Evolutionary conservation across 2,329 filamentous ascomycete genomes (phyloP).

Genomic region (Penicillium sp.): DNA sequence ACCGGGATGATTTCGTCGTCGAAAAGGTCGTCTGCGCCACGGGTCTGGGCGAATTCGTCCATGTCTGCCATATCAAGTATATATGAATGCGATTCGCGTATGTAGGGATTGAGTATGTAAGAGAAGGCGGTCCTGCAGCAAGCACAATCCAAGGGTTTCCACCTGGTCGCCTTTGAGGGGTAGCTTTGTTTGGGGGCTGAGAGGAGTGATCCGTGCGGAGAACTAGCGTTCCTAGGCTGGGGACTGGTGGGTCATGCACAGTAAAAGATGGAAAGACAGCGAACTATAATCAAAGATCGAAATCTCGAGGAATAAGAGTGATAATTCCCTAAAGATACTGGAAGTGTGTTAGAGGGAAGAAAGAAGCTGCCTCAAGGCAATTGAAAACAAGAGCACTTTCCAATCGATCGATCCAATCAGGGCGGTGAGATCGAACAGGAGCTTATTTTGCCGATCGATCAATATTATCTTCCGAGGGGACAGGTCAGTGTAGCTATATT

Average conservation of each 20-base stretch:
- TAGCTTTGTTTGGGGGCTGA: conserved; percentile 19
- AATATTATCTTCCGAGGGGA: too few relatives aligned
- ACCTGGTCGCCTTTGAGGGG: conserved; percentile 14
- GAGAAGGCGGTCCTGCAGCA: not conserved
- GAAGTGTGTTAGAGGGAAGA: not conserved
- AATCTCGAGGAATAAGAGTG: not conserved
- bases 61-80: conserved; percentile 27
- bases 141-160: not conserved
- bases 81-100: not conserved
- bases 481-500: not conserved
- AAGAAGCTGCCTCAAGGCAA: not conserved
- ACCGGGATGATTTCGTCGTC: conserved; percentile 53
- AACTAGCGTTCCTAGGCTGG: conserved; percentile 6
- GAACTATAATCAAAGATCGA: not conserved
- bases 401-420: not conserved
- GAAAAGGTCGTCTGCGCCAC: conserved; percentile 52
- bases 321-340: not conserved
- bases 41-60: conserved; percentile 53
- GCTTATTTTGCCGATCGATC: not conserved
- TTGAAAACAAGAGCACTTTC: not conserved
- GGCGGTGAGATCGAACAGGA: not conserved
- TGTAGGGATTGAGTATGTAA: not conserved
- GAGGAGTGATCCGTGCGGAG: conserved; percentile 24
- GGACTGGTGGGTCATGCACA: conserved; percentile 2
- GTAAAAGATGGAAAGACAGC: not conserved